Percentiles rank a stretch among this genome's conserved stretches.
phyloP scores from a whole-genome alignment of 345 rosid species.

The Rhodomyrtus tomentosa region DNA sequence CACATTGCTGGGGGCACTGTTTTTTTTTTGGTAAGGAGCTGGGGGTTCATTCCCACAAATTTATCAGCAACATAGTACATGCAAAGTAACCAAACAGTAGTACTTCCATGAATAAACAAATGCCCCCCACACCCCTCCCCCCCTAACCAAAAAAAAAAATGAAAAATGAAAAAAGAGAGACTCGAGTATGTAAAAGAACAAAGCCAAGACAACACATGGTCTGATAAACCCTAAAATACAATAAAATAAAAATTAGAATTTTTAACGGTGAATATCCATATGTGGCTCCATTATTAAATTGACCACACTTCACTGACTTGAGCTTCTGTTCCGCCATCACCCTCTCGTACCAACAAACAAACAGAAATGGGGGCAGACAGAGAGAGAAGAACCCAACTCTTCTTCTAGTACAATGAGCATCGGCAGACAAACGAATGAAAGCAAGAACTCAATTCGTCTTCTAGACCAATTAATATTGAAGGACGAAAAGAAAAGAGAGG shows the following conservation, averaged over 20 bases:
- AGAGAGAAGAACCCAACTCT: neutral
- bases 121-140: too few species aligned
- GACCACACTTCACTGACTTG: neutral
- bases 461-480: too few species aligned
- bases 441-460: neutral
- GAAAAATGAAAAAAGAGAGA: neutral
- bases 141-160: too few species aligned
- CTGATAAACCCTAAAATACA: neutral
- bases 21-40: too few species aligned
- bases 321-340: neutral
- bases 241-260: neutral
- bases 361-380: neutral
- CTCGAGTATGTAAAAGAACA: neutral
- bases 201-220: neutral
- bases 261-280: neutral
- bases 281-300: neutral
- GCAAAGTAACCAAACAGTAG: neutral
- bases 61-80: neutral
- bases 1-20: neutral
- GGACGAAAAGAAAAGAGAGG: neutral
- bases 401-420: neutral
- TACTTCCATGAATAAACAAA: neutral
- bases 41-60: neutral
- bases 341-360: neutral
- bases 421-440: neutral